phyloP scores from a whole-genome alignment of 2,329 filamentous ascomycete genomes.

The Diaporthe batatas region DNA sequence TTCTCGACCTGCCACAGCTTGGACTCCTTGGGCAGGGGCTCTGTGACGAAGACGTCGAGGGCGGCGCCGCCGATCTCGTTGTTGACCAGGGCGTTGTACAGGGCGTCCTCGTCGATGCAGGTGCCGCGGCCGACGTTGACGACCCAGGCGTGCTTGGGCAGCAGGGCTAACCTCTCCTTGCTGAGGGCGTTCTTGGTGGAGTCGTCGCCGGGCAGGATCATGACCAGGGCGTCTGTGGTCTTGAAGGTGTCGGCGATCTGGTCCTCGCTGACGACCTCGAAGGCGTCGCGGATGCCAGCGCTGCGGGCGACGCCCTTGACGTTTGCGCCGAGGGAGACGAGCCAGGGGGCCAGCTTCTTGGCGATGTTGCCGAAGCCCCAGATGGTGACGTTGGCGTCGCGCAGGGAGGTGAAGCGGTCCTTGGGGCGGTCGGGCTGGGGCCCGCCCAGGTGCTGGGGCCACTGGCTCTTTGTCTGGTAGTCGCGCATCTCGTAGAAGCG shows the following conservation, averaged over 20 bases:
- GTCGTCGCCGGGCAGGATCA: slow-evolving; percentile 73
- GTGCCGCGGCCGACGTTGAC: slow-evolving; percentile 62
- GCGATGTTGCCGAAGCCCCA: slow-evolving; percentile 79
- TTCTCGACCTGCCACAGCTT: slow-evolving; percentile 66
- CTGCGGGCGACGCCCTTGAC: slow-evolving; percentile 71
- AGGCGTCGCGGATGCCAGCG: slow-evolving; percentile 68
- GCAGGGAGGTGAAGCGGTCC: slow-evolving; percentile 68
- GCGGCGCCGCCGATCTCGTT: slow-evolving; percentile 52
- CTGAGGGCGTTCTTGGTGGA: slow-evolving; percentile 69
- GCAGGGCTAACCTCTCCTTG: slow-evolving; percentile 62
- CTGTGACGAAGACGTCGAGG: slow-evolving; percentile 57
- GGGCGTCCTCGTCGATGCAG: slow-evolving; percentile 53
- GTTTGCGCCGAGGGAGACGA: slow-evolving; percentile 67
- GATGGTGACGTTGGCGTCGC: slow-evolving; percentile 69
- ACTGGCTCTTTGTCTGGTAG: slow-evolving; percentile 67
- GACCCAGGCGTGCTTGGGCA: slow-evolving; percentile 71
- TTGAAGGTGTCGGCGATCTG: slow-evolving; percentile 65
- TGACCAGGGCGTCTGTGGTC: slow-evolving; percentile 74
- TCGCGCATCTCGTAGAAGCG: slow-evolving; percentile 75
- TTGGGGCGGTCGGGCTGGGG: slow-evolving; percentile 69
- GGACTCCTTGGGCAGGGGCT: slow-evolving; percentile 59
- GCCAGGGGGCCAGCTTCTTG: slow-evolving; percentile 68
- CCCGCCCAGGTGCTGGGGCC: slow-evolving; percentile 73
- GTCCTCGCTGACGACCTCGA: slow-evolving; percentile 70
- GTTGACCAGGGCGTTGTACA: slow-evolving; percentile 49